Evolutionary conservation across 768 basidiomycete species (phyloP), one percentile per base, ranked within the genome.

Genomic region (Coprinellus micaceus): DNA sequence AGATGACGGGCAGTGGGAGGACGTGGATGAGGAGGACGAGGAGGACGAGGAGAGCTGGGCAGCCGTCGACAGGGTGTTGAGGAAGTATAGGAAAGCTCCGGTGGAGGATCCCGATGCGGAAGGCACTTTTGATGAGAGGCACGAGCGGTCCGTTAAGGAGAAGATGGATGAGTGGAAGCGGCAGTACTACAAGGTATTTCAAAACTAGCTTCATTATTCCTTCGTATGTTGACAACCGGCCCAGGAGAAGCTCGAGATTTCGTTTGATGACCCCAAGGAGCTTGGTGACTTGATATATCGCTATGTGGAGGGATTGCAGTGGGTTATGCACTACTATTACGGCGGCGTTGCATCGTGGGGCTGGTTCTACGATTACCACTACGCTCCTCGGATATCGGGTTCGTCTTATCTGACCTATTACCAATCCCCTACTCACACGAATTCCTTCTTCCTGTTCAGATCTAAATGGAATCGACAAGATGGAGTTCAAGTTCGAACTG

Each of bases 281-380:
- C 83, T 94, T 78, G 76, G 80, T 24, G 77, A 84, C 47, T 75
- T 99, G 53, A 78, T 83, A 12, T 94, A 80, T 66, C 82, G 84
- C 56, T 99, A 97, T 68, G 82, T 91, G 17, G 92, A 98, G 67
- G 97, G 97, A 1, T 72, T 99, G 59, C 97, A 99, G 66, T 98
- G 96, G 97, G 94, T 98, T 29, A 91, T 99, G 89, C 90, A 94
- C 67, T 99, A 99, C 70, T 99, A 99, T 69, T 98, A 98, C 69
- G 84, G 89, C 59, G 97, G 97, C 4, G 94, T 98, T 17, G 90
- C 94, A 4, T 95, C 93, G 15, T 99, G 97, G 97, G 83, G 91
- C 21, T 98, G 97, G 97, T 99, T 96, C 76, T 98, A 98, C 73
- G 77, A 95, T 69, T 98, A 98, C 69, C 96, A 99, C 67, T 99